These are phyloP conservation scores for Xylaria acuta DNA, from an alignment of 495 filamentous ascomycete genomes.

Conservation along the genomic window DNA sequence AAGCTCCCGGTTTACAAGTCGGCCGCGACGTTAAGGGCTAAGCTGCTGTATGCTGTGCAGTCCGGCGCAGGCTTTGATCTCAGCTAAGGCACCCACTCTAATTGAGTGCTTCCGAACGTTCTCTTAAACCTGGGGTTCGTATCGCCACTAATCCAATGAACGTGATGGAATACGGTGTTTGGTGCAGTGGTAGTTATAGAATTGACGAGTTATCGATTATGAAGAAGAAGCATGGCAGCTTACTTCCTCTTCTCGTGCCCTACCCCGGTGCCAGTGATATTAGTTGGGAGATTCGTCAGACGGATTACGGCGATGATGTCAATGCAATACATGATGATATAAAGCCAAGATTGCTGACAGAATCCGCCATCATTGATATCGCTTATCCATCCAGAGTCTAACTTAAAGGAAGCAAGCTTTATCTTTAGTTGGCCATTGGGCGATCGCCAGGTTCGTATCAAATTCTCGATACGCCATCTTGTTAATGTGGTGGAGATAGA, in stretches of 20 bases:
- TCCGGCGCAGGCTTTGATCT: conserved; percentile 96
- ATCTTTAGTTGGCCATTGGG: background rate
- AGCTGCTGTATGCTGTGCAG: conserved; percentile 88
- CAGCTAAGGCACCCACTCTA: conserved; percentile 53
- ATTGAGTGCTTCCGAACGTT: background rate
- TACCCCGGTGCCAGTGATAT: background rate
- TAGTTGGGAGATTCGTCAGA: background rate
- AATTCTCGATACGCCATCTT: background rate
- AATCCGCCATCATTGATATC: background rate
- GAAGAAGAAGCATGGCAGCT: background rate
- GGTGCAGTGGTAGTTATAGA: background rate
- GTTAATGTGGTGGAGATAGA: background rate
- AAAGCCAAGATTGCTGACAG: background rate
- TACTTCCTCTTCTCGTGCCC: background rate
- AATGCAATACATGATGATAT: background rate
- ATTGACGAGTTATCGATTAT: background rate
- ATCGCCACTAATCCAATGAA: background rate
- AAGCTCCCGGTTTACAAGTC: conserved; percentile 87
- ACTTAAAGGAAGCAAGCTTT: background rate
- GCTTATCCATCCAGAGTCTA: background rate
- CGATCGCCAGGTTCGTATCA: background rate
- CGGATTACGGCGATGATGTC: background rate
- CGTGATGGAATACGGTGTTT: background rate
- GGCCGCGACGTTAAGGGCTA: conserved; percentile 67
- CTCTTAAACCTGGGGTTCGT: background rate